A percentile compares a stretch with the other conserved stretches of the same genome.
phyloP scores from a whole-genome alignment of 1,139 yeast species.

The Williopsis jadinii region DNA sequence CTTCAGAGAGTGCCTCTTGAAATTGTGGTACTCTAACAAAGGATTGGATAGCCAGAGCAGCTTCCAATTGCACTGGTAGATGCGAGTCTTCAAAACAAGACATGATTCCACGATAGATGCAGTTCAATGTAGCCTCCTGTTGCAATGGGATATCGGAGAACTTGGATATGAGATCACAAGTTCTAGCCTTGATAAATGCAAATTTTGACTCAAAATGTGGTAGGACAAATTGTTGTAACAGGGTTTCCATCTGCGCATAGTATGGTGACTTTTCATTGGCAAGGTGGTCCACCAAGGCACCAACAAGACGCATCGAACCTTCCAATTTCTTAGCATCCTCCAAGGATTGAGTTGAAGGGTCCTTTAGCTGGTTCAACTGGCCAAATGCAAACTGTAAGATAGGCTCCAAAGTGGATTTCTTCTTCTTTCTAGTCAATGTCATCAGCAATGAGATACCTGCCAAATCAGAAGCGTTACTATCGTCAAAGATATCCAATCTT shows the following conservation, averaged over 20 bases:
- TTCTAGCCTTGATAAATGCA: constrained; percentile 78
- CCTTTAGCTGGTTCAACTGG: constrained; percentile 37
- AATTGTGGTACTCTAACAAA: constrained; percentile 61
- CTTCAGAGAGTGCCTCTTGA: constrained; percentile 56
- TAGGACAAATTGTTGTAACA: constrained; percentile 55
- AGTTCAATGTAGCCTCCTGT: constrained; percentile 41
- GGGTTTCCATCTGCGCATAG: constrained; percentile 58
- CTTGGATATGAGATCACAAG: constrained; percentile 70
- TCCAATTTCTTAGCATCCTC: constrained; percentile 68
- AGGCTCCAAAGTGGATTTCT: constrained; percentile 52
- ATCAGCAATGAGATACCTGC: constrained; percentile 60
- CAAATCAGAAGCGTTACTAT: constrained; percentile 57
- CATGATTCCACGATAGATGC: constrained; percentile 62
- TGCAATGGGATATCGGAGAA: constrained; percentile 60
- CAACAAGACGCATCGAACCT: constrained; percentile 73
- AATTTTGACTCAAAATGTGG: constrained; percentile 63
- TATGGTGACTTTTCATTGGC: constrained; percentile 52
- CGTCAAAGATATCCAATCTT: constrained; percentile 58
- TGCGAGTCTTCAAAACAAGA: constrained; percentile 49
- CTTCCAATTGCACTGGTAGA: constrained; percentile 77
- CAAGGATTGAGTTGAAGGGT: constrained; percentile 35
- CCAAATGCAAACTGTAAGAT: constrained; percentile 61
- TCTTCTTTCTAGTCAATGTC: constrained; percentile 62
- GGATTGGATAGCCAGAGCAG: constrained; percentile 81
- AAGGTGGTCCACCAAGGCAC: constrained; percentile 60